Conservation (phyloP, 1,284 basidiomycete species). For the Microstroma glucosiphilum region DNA sequence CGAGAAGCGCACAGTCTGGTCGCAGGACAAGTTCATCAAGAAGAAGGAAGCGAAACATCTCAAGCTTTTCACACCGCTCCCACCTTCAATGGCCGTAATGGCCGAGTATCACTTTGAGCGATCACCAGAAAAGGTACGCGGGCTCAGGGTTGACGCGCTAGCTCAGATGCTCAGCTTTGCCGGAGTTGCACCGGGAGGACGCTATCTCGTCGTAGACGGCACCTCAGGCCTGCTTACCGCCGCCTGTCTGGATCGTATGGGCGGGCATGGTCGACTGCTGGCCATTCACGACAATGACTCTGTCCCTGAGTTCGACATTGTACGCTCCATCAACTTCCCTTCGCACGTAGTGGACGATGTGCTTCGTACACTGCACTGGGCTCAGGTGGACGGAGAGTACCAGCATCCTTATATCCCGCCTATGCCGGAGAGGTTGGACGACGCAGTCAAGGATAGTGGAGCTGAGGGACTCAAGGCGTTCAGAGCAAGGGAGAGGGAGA, state of each 20-base stretch:
- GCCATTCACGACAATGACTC: constrained; percentile 85
- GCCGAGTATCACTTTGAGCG: constrained; percentile 76
- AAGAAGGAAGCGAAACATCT: constrained; percentile 59
- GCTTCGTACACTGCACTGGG: constrained; percentile 78
- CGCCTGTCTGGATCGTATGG: constrained; percentile 65
- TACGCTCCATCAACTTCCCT: constrained; percentile 68
- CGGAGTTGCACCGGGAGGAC: constrained; percentile 76
- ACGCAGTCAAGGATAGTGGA: neutral
- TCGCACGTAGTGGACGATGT: constrained; percentile 57
- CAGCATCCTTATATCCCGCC: neutral
- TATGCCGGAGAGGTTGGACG: neutral
- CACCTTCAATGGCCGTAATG: constrained; percentile 80
- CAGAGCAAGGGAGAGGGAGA: neutral
- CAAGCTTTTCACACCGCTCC: constrained; percentile 78
- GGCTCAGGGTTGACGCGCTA: constrained; percentile 79
- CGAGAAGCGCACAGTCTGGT: constrained; percentile 41
- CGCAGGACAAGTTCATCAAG: constrained; percentile 45
- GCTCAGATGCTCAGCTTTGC: constrained; percentile 78
- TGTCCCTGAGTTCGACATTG: constrained; percentile 81
- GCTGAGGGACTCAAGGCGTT: neutral
- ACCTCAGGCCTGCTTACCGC: constrained; percentile 78
- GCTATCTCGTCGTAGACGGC: constrained; percentile 85
- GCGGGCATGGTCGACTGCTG: constrained; percentile 70
- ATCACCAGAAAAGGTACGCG: constrained; percentile 64
- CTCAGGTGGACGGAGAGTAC: constrained; percentile 39